Conservation (phyloP, 768 basidiomycete genomes). For the Boletus rufocinnamomeus region DNA sequence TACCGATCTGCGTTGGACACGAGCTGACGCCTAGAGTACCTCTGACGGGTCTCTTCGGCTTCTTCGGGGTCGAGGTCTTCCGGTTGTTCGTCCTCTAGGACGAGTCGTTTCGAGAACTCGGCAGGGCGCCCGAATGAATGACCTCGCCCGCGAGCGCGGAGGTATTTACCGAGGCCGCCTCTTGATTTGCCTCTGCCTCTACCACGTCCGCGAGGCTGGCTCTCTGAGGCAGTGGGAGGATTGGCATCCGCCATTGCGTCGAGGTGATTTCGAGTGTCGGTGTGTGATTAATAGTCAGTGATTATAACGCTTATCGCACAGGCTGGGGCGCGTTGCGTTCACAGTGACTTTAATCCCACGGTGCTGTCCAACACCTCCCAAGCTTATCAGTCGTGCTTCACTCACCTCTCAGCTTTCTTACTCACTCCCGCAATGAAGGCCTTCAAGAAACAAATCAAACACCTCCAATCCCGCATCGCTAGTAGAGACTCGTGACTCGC, state of each 20-base stretch:
- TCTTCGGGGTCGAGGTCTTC: constrained; percentile 45
- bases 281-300: neutral
- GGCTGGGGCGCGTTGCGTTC: neutral
- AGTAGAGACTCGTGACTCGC: too few species aligned
- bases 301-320: neutral
- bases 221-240: constrained; percentile 10
- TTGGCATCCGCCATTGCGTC: constrained; percentile 17
- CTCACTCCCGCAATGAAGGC: too few species aligned
- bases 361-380: too few species aligned
- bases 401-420: too few species aligned
- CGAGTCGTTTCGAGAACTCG: constrained; percentile 59
- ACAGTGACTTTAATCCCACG: too few species aligned
- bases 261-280: neutral
- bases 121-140: constrained; percentile 62
- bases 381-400: too few species aligned
- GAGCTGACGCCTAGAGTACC: constrained; percentile 59
- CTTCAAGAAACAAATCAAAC: too few species aligned
- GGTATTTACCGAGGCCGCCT: constrained; percentile 73
- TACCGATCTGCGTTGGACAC: constrained; percentile 77
- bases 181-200: constrained; percentile 58
- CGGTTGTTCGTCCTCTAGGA: constrained; percentile 58
- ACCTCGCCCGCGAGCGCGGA: constrained; percentile 69
- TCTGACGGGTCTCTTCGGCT: constrained; percentile 47
- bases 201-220: constrained; percentile 38
- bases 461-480: too few species aligned